Percentiles rank a stretch among this genome's conserved stretches.
Evolutionary conservation across 2,329 filamentous ascomycete species (phyloP).

Genomic region (Apiospora pterosperma): DNA sequence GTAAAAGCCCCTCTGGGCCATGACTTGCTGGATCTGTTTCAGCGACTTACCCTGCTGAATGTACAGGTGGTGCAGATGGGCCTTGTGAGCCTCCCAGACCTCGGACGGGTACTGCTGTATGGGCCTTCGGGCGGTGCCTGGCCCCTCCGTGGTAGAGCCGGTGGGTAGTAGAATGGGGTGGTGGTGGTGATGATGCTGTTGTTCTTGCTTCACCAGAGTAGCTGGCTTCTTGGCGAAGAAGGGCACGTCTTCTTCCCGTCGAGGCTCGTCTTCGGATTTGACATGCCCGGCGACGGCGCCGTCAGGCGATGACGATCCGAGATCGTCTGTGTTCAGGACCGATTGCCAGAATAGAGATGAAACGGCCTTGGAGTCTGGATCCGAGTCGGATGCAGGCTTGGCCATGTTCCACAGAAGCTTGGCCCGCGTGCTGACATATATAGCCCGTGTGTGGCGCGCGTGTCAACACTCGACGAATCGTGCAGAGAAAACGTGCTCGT

Average conservation of each 20-base stretch:
- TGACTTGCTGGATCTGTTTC: not conserved
- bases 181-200: not conserved
- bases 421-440: not conserved
- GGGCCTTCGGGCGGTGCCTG: not conserved
- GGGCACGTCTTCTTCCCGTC: not conserved
- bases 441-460: not conserved
- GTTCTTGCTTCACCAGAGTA: not conserved
- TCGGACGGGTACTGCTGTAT: not conserved
- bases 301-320: not conserved
- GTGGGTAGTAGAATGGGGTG: not conserved
- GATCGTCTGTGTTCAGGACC: not conserved
- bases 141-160: not conserved
- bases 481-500: not conserved
- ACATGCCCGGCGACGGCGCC: not conserved
- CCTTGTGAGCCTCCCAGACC: not conserved
- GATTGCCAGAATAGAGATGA: not conserved
- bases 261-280: not conserved
- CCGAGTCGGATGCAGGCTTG: not conserved
- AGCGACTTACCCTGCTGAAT: not conserved
- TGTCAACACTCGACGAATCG: not conserved
- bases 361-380: not conserved
- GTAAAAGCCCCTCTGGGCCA: not conserved
- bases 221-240: not conserved
- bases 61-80: not conserved
- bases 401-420: not conserved